phyloP scores from a whole-genome alignment of 305 asterid species.

The Solanum hybrid region DNA sequence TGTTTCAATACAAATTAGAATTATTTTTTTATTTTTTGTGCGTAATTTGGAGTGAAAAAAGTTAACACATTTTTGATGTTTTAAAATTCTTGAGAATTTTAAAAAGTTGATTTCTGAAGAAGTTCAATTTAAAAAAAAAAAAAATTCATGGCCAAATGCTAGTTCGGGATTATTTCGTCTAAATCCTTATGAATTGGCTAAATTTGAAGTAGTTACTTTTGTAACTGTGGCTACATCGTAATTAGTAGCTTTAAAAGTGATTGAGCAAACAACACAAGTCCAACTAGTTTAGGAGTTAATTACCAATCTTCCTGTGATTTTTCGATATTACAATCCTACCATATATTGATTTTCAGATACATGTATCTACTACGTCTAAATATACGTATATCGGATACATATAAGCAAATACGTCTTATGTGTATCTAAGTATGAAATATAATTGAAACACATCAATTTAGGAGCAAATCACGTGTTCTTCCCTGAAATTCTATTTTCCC shows the following conservation, averaged over 20 bases:
- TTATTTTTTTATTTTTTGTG: not conserved
- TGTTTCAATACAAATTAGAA: not conserved
- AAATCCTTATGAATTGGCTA: not conserved
- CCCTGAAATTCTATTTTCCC: not conserved
- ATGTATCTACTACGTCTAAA: not conserved
- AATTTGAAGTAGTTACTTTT: not conserved
- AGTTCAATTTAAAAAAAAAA: not conserved
- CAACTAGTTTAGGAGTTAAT: not conserved
- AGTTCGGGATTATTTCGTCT: not conserved
- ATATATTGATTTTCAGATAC: not conserved
- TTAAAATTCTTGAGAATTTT: not conserved
- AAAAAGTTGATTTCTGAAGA: not conserved
- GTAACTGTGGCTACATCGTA: not conserved
- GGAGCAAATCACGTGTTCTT: not conserved
- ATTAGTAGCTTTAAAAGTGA: not conserved
- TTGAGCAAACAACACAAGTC: not conserved
- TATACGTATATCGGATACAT: not conserved
- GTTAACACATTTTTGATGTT: not conserved
- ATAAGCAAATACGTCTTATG: not conserved
- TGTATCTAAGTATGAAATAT: not conserved
- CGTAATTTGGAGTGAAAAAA: not conserved
- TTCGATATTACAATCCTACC: not conserved
- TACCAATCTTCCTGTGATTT: not conserved
- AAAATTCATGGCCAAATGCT: not conserved
- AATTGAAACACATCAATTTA: not conserved